A percentile compares a stretch with the other conserved stretches of the same genome.
These are phyloP conservation scores for Diatrype stigma DNA, from an alignment of 2,329 filamentous ascomycete species.

Conservation along the genomic window DNA sequence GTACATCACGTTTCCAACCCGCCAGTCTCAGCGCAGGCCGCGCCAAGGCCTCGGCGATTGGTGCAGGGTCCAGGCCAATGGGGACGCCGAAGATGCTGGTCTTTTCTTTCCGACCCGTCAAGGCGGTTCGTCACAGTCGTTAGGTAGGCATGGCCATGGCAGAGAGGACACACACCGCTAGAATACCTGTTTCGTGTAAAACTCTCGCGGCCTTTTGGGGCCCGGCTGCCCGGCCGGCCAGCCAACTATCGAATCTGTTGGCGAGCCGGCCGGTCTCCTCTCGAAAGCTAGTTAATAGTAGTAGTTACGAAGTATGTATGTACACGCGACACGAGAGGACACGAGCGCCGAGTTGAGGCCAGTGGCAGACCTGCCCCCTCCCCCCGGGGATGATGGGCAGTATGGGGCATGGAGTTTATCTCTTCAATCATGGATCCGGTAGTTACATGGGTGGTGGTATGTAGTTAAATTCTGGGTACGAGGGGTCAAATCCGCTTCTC, in stretches of 20 bases:
- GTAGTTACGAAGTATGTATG: too few relatives aligned
- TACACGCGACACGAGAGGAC: neutral
- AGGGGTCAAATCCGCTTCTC: neutral
- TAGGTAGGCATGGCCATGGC: neutral
- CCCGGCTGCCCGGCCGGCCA: too few relatives aligned
- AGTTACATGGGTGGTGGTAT: neutral
- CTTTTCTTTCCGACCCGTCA: neutral
- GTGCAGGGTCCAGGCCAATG: neutral
- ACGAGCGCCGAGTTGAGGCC: neutral
- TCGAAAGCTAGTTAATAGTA: too few relatives aligned
- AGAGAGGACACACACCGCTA: neutral
- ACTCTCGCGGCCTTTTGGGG: neutral
- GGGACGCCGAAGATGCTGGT: neutral
- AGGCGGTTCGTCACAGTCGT: neutral
- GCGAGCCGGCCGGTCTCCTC: neutral
- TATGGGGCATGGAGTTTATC: too few relatives aligned
- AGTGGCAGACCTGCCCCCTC: neutral
- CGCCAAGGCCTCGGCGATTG: neutral
- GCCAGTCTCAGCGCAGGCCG: neutral
- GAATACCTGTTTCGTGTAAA: neutral
- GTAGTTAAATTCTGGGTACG: neutral
- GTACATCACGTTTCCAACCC: constrained; percentile 1
- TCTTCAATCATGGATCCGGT: too few relatives aligned
- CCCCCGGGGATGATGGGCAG: too few relatives aligned
- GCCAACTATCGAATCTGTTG: too few relatives aligned